Evolutionary conservation across 2,329 filamentous ascomycete genomes (phyloP).

Genomic region (Xylaria digitata): DNA sequence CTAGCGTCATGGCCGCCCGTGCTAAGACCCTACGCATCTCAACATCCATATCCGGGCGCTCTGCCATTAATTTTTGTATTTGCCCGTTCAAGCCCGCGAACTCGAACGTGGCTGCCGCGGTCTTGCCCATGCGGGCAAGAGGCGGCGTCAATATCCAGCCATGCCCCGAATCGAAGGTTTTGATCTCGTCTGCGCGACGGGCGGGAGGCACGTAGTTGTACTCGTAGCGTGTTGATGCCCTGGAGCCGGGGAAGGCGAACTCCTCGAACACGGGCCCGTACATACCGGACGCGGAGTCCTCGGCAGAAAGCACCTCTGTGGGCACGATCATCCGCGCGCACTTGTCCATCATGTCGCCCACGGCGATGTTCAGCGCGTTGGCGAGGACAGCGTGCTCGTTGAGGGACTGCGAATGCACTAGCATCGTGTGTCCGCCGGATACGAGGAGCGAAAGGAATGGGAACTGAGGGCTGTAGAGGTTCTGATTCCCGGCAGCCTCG

Average conservation of each 20-base stretch:
- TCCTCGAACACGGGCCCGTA: constrained; percentile 83
- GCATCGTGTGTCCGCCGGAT: constrained; percentile 90
- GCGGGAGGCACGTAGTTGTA: constrained; percentile 68
- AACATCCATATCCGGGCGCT: constrained; percentile 54
- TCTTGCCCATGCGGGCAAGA: constrained; percentile 56
- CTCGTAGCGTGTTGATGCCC: constrained; percentile 48
- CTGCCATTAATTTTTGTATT: constrained; percentile 65
- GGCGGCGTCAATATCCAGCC: constrained; percentile 77
- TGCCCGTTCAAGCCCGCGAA: constrained; percentile 79
- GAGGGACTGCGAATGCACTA: constrained; percentile 78
- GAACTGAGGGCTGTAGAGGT: constrained; percentile 65
- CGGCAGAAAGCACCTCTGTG: constrained; percentile 58
- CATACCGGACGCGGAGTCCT: constrained; percentile 70
- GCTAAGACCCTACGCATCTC: constrained; percentile 77
- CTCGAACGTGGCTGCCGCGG: constrained; percentile 71
- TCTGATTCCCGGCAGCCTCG: constrained; percentile 5
- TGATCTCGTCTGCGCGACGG: constrained; percentile 68
- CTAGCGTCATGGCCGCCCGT: constrained; percentile 77
- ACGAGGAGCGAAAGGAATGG: constrained; percentile 91
- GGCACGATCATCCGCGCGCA: constrained; percentile 82
- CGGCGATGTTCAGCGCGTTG: constrained; percentile 80
- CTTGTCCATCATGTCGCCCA: constrained; percentile 93
- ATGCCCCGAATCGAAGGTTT: constrained; percentile 53
- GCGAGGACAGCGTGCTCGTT: constrained; percentile 79
- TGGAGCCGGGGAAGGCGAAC: constrained; percentile 75